A percentile compares a stretch with the other conserved stretches of the same genome.
Conservation (phyloP, 352 stramenopile genomes). For the Pythium volutum region DNA sequence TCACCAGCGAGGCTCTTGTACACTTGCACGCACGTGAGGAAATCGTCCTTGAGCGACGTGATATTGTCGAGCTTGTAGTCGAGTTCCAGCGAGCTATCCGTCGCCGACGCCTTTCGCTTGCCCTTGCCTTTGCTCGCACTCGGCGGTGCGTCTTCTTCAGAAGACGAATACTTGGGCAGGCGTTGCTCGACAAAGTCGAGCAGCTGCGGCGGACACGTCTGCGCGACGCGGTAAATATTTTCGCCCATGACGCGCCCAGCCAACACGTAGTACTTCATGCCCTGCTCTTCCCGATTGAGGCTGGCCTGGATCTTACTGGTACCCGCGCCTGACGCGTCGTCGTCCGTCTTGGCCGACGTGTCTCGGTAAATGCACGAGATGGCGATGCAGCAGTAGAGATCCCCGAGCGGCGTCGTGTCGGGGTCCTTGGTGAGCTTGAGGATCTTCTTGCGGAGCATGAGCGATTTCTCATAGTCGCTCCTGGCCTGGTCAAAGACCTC, state of each 20-base stretch:
- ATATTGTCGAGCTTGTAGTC: constrained; percentile 48
- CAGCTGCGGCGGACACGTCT: constrained; percentile 36
- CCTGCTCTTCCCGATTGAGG: constrained; percentile 43
- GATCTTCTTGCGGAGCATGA: constrained; percentile 70
- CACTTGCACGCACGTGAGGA: constrained; percentile 45
- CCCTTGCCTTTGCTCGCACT: constrained; percentile 51
- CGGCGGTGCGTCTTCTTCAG: constrained; percentile 12
- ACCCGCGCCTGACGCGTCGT: not conserved
- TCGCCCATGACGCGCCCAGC: constrained; percentile 76
- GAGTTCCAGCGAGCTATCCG: constrained; percentile 31
- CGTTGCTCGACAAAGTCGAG: constrained; percentile 47
- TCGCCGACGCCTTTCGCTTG: constrained; percentile 52
- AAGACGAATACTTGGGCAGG: constrained; percentile 48
- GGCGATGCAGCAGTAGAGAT: constrained; percentile 80
- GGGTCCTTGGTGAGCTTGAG: constrained; percentile 53
- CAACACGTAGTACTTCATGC: constrained; percentile 80
- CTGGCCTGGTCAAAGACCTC: constrained; percentile 77
- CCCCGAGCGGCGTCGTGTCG: constrained; percentile 76
- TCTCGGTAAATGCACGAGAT: constrained; percentile 86
- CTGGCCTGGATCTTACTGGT: constrained; percentile 24
- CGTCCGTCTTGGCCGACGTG: constrained; percentile 25
- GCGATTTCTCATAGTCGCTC: constrained; percentile 74
- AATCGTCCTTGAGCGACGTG: constrained; percentile 54
- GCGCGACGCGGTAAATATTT: constrained; percentile 67
- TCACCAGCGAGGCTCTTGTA: constrained; percentile 29